These are phyloP conservation scores for Cenchrus americanus DNA, from an alignment of 176 grass and related monocot species.

Conservation along the genomic window DNA sequence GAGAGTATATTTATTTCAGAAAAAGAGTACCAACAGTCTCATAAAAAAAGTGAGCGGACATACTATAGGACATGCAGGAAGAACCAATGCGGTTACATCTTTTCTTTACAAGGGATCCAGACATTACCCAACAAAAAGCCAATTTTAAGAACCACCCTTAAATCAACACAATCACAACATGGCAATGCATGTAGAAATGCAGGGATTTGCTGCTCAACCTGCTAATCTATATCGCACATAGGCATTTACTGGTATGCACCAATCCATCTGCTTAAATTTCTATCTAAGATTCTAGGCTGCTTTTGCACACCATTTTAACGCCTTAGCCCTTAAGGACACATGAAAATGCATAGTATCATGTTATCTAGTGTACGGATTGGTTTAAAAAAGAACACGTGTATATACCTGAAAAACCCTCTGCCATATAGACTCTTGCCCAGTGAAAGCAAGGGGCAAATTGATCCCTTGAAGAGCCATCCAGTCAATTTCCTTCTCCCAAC, in stretches of 20 bases:
- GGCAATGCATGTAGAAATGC: background rate
- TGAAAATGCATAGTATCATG: background rate
- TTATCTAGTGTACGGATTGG: background rate
- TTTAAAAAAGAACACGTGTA: background rate
- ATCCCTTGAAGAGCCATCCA: conserved; percentile 92
- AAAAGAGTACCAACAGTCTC: background rate
- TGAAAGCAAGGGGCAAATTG: conserved; percentile 80
- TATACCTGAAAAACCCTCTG: conserved; percentile 74
- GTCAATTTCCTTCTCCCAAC: conserved; percentile 87
- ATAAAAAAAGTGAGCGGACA: background rate
- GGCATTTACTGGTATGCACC: background rate
- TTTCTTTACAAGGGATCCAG: conserved; percentile 1
- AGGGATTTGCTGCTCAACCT: background rate
- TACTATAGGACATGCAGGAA: conserved; percentile 9
- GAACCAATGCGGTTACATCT: background rate
- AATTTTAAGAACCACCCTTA: background rate
- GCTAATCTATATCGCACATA: conserved; percentile 1
- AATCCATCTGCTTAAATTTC: conserved; percentile 10
- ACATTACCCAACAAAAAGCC: background rate
- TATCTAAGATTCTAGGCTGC: background rate
- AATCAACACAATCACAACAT: conserved; percentile 25
- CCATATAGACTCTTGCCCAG: conserved; percentile 79
- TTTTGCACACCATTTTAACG: conserved; percentile 13
- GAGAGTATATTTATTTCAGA: background rate
- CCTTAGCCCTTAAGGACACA: background rate